Evolutionary conservation across 108 stramenopile species (phyloP).

Genomic region (Discostella stelligeroides): DNA sequence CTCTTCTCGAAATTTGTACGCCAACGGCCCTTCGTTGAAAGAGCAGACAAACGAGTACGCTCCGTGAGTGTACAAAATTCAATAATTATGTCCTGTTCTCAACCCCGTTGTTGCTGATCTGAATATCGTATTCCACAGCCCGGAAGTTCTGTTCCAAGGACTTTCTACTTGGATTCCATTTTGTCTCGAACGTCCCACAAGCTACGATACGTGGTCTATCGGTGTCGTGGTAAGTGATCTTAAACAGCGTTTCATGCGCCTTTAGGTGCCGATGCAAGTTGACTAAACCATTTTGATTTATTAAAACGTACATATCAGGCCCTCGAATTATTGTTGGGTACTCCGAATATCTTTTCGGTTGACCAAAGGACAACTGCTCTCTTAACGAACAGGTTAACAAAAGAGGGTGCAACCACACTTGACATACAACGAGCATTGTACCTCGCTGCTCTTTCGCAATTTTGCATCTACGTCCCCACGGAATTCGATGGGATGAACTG

Average conservation of each 20-base stretch:
- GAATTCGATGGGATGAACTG: conserved; percentile 48
- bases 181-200: conserved; percentile 52
- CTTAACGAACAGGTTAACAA: conserved; percentile 68
- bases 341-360: conserved; percentile 93
- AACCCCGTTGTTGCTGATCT: too few species aligned
- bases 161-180: conserved; percentile 66
- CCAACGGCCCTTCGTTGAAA: conserved; percentile 61
- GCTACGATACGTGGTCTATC: conserved; percentile 88
- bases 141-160: conserved; percentile 61
- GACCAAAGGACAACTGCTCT: conserved; percentile 91
- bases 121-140: conserved; percentile 9
- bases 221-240: conserved; percentile 75
- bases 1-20: conserved; percentile 62
- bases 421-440: conserved; percentile 74
- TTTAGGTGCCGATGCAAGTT: too few species aligned
- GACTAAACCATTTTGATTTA: neutral
- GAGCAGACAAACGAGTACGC: conserved; percentile 87
- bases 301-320: too few species aligned
- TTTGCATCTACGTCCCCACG: conserved; percentile 78
- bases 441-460: conserved; percentile 82
- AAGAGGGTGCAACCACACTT: conserved; percentile 61
- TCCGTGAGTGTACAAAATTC: conserved; percentile 24
- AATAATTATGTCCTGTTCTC: too few species aligned
- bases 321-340: conserved; percentile 90
- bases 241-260: neutral